Base-by-base conservation (phyloP, 768 basidiomycete species). In the Fibroporia radiculosa region DNA sequence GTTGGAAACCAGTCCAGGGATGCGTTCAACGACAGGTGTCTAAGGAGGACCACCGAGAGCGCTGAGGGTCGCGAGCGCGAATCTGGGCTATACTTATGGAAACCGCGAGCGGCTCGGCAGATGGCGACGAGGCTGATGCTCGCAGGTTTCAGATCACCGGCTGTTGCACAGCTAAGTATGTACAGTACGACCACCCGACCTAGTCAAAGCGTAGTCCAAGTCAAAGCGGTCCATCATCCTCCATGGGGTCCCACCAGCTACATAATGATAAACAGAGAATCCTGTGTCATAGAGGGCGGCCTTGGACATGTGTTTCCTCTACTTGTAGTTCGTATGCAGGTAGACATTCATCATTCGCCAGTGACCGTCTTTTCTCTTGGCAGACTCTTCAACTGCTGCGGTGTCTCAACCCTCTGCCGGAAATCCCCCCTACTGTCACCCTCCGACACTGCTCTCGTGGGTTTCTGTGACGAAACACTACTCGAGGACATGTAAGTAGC, bases 1-100 rank as follows among this genome's bases (percentile, higher is more conserved):
- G 53, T 52, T 54, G 59, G 59, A 60, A 47, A 51, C 59, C 59
- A 56, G 59, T 60, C 59, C 59, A 55, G 56, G 53, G 50, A 49
- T 51, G 55, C 50, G 49, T 54, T 48, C 45, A 54, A 34, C 32
- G 33, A 22, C 32, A 42, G 23, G 41, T 42, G 34, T 35, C 34
- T 29, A 42, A 26, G 25, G 39, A 27, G 32, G 26, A 14, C n/a
- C 28, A 18, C 41, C 29, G 28, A 42, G 28, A 42, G 41, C 41
- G 41, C 41, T 42, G 28, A 8, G 8, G 41, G 27, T 14, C 11
- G 27, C 6, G 4, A 27, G 29, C 29, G 23, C 25, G 19, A 23
- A 25, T 22, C 4, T 26, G 10, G 4, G 39, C 39, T 14, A 6
- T 40, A 40, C n/a, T 8, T 42, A 42, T 31, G 3, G n/a, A 27